Conservation (phyloP, 345 rosid species). For the Tarenaya hassleriana region DNA sequence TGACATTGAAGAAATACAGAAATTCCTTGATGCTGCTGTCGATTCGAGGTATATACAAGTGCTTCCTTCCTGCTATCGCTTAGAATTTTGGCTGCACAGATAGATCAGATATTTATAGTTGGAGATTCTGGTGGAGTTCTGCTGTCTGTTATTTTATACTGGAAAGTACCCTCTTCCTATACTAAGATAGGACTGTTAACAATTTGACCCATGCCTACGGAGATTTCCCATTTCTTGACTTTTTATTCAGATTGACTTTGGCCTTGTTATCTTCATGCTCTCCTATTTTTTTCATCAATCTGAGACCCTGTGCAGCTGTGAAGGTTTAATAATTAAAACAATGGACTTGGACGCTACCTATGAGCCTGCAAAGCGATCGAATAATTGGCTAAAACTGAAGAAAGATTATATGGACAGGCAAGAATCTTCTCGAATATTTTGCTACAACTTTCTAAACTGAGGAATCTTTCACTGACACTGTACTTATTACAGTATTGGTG, state of each 20-base stretch:
- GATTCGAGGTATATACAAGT: conserved; percentile 55
- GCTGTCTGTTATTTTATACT: background rate
- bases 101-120: no score
- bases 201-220: conserved; percentile 1
- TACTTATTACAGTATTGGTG: conserved; percentile 62
- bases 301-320: conserved; percentile 58
- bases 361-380: conserved; percentile 89
- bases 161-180: background rate
- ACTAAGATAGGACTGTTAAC: conserved; percentile 3
- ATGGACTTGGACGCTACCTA: conserved; percentile 87
- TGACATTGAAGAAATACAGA: conserved; percentile 90
- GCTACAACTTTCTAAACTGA: background rate
- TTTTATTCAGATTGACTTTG: background rate
- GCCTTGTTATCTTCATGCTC: background rate
- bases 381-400: conserved; percentile 92
- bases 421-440: background rate
- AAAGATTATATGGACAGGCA: conserved; percentile 94
- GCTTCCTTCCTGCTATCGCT: background rate
- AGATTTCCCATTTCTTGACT: background rate
- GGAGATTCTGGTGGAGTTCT: background rate
- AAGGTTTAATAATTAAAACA: conserved; percentile 94
- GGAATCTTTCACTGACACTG: conserved; percentile 15
- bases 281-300: conserved; percentile 3
- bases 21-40: conserved; percentile 81
- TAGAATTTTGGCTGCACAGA: background rate